phyloP scores from a whole-genome alignment of 2,329 filamentous ascomycete species.

The Raffaelea albimanens region DNA sequence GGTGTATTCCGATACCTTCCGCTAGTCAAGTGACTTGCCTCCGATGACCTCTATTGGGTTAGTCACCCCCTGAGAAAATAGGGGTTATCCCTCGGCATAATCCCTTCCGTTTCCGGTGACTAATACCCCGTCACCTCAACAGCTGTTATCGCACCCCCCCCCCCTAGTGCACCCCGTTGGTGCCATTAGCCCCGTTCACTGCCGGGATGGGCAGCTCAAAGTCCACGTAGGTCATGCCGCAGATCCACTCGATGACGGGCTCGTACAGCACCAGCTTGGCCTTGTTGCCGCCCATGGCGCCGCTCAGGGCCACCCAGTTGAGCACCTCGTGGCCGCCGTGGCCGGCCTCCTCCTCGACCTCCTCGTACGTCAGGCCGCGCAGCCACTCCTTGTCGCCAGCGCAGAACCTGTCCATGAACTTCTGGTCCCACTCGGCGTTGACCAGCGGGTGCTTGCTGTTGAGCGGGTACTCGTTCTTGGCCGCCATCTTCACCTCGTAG shows the following conservation, averaged over 20 bases:
- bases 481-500: conserved; percentile 12
- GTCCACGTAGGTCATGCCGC: conserved; percentile 13
- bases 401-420: conserved; percentile 7
- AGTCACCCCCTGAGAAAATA: too few relatives aligned
- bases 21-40: too few relatives aligned
- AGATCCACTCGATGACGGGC: conserved; percentile 13
- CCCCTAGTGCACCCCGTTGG: not conserved
- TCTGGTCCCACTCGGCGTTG: conserved; percentile 11
- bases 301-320: conserved; percentile 12
- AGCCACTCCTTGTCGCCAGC: conserved; percentile 9
- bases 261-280: conserved; percentile 12
- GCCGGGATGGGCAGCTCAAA: conserved; percentile 1
- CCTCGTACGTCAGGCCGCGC: conserved; percentile 8
- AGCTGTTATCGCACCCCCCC: too few relatives aligned
- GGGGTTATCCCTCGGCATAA: too few relatives aligned
- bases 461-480: conserved; percentile 13
- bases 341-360: conserved; percentile 12
- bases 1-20: too few relatives aligned
- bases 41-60: too few relatives aligned
- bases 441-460: conserved; percentile 13
- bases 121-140: too few relatives aligned
- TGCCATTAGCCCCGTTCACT: not conserved
- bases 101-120: too few relatives aligned
- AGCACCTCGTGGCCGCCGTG: conserved; percentile 13
- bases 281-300: conserved; percentile 10